Evolutionary conservation across 805 yeast species (phyloP).

Genomic region (Schwanniomyces occidentalis): DNA sequence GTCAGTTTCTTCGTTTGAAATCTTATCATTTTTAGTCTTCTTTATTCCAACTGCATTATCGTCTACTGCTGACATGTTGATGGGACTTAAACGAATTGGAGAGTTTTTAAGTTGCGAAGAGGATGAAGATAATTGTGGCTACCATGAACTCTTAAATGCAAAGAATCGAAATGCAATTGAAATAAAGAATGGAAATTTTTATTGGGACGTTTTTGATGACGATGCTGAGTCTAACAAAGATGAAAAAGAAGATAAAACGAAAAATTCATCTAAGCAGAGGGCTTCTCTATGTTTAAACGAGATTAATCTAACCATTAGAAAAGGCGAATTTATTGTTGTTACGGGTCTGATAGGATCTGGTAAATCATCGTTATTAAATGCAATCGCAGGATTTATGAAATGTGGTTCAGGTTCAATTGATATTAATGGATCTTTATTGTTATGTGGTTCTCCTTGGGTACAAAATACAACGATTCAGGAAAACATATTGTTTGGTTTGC

Average conservation of each 20-base stretch:
- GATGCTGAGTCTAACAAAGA: constrained; percentile 12
- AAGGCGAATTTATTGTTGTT: constrained; percentile 71
- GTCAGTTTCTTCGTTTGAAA: constrained; percentile 62
- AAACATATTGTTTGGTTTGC: constrained; percentile 68
- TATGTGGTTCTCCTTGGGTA: constrained; percentile 78
- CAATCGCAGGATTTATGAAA: constrained; percentile 72
- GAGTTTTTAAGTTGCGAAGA: constrained; percentile 32
- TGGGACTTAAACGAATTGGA: constrained; percentile 59
- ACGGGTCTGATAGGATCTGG: constrained; percentile 87
- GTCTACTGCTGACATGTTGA: constrained; percentile 61
- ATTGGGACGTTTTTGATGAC: constrained; percentile 49
- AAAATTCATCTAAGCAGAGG: constrained; percentile 12
- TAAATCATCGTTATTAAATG: constrained; percentile 69
- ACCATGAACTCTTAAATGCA: not conserved
- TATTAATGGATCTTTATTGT: constrained; percentile 52
- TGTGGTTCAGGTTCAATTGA: constrained; percentile 51
- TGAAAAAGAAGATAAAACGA: constrained; percentile 16
- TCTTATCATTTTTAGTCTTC: constrained; percentile 56
- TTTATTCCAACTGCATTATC: constrained; percentile 67
- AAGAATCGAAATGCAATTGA: constrained; percentile 40
- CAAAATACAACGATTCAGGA: constrained; percentile 78
- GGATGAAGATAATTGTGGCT: not conserved
- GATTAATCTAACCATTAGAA: constrained; percentile 52
- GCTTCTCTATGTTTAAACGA: constrained; percentile 46
- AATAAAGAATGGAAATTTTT: constrained; percentile 55